Conservation (phyloP, 441 rosid genomes). For the Dalechampia spathulata region DNA sequence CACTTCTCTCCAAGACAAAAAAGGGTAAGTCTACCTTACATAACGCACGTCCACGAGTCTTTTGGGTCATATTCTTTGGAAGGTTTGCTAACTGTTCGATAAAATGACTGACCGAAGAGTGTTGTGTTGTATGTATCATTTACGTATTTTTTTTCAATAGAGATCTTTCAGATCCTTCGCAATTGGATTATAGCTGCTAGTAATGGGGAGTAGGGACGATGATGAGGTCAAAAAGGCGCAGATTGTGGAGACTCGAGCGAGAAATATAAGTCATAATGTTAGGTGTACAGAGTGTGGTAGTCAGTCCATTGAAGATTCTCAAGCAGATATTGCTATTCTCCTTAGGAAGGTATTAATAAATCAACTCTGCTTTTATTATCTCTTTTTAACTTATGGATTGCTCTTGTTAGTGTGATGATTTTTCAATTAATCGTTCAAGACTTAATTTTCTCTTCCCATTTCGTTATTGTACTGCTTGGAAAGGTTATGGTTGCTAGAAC, state of each 20-base stretch:
- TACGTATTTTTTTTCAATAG: background rate
- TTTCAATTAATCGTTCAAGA: no score
- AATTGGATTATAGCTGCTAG: background rate
- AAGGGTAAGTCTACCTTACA: background rate
- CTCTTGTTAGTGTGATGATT: no score
- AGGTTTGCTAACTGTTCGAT: constrained; percentile 23
- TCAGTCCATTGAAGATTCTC: constrained; percentile 97
- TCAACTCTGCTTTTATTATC: no score
- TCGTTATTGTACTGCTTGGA: no score
- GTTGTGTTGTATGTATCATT: no score
- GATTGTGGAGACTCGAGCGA: constrained; percentile 73
- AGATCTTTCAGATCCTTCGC: background rate
- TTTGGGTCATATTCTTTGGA: background rate
- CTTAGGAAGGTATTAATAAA: constrained; percentile 51
- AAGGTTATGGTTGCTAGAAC: no score
- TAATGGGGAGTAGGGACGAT: constrained; percentile 57
- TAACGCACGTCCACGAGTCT: no score
- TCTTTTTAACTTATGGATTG: no score
- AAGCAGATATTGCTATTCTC: constrained; percentile 90
- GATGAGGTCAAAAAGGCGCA: constrained; percentile 60
- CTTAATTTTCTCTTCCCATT: no score
- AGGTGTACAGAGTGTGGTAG: constrained; percentile 97
- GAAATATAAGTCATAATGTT: constrained; percentile 86
- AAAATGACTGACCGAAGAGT: constrained; percentile 19
- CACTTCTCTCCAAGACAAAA: background rate